Base-by-base conservation (phyloP, 1,284 basidiomycete species). In the Thelephora terrestris region DNA sequence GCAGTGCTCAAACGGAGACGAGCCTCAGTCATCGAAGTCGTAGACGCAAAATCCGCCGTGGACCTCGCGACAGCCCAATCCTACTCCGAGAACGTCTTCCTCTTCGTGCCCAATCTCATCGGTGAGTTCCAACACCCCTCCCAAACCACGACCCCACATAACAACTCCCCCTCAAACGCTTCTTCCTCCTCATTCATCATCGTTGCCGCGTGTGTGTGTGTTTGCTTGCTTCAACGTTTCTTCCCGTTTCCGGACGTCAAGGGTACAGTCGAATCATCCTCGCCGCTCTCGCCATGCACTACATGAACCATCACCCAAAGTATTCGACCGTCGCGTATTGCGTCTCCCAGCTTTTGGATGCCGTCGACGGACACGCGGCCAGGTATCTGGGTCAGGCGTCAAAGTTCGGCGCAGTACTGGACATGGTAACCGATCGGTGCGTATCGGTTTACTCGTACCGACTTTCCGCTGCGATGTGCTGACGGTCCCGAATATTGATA, bases 391-490 rank as follows among this genome's bases (percentile, higher is more conserved):
- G 82, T 6, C 95, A 99, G 68, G 83, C 90, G 17, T 92, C 89
- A 51, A 95, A 95, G 69, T 98, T 99, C 65, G 96, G 96, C 36
- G 94, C 93, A 4, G 95, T 99, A 36, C 71, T 99, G 58, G 96
- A 99, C 68, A 99, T 99, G 96, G 95, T 99, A 48, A 99, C 96
- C n/a, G 95, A 99, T 66, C 76, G 95, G 90, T 95, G 54, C 56
- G 75, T 68, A n/a, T n/a, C n/a, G n/a, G n/a, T n/a, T n/a, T n/a
- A n/a, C n/a, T n/a, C n/a, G n/a, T n/a, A n/a, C 48, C 36, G 32
- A 21, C 40, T 10, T 18, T 40, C 24, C 17, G 24, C 10, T 27
- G 20, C 20, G 34, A 12, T n/a, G 14, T 23, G 23, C 20, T 52
- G 25, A 43, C 42, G 25, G 12, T 37, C 12, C 18, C 14, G 16